Conservation (phyloP, 768 basidiomycete species). For the Lactarius vividus region DNA sequence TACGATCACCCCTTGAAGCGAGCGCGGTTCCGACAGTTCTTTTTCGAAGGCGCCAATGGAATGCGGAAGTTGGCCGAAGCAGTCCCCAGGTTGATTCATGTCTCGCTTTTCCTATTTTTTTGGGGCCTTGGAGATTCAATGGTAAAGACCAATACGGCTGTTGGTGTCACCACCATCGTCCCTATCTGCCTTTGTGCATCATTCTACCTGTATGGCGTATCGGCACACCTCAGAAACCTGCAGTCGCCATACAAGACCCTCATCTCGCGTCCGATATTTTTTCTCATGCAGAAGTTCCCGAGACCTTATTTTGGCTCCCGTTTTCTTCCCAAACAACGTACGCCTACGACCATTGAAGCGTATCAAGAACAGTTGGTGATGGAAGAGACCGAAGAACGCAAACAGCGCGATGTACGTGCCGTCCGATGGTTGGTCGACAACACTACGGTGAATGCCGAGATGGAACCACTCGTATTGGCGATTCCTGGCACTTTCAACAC, state of each 20-base stretch:
- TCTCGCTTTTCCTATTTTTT: conserved; percentile 53
- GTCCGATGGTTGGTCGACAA: conserved; percentile 11
- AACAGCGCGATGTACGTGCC: conserved; percentile 3
- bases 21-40: conserved; percentile 41
- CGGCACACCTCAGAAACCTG: conserved; percentile 5
- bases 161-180: conserved; percentile 11
- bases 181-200: conserved; percentile 16
- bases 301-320: not conserved
- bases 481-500: conserved; percentile 17
- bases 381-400: not conserved
- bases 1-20: conserved; percentile 34
- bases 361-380: conserved; percentile 5
- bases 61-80: conserved; percentile 42
- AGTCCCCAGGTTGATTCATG: conserved; percentile 48
- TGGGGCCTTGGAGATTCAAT: conserved; percentile 47
- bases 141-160: conserved; percentile 29
- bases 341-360: not conserved
- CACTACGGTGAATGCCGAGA: not conserved
- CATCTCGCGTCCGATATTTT: conserved; percentile 13
- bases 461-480: conserved; percentile 6
- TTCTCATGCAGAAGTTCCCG: conserved; percentile 6
- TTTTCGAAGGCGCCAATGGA: conserved; percentile 40
- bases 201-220: conserved; percentile 18
- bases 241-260: conserved; percentile 22
- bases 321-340: not conserved